Percentiles rank a stretch among this genome's conserved stretches.
Conservation (phyloP, 306 rosid genomes). For the Cercis canadensis region DNA sequence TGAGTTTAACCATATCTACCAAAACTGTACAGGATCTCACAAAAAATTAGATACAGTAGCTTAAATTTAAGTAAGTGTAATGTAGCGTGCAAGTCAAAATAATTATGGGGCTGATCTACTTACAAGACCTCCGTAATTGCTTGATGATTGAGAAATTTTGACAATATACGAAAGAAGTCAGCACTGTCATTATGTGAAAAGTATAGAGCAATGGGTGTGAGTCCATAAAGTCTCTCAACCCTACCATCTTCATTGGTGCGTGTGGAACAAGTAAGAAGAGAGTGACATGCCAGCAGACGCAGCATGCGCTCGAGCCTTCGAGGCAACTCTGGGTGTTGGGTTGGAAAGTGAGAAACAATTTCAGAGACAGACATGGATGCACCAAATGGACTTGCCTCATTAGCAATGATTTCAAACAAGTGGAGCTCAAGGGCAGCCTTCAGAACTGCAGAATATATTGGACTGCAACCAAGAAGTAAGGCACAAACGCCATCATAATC, state of each 20-base stretch:
- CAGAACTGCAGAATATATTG: conserved; percentile 11
- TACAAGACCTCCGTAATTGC: conserved; percentile 15
- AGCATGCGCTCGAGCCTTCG: conserved; percentile 37
- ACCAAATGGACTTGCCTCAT: conserved; percentile 1
- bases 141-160: neutral
- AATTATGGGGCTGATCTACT: neutral
- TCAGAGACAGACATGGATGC: conserved; percentile 27
- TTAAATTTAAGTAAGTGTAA: too few species aligned
- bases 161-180: neutral
- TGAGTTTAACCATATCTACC: too few species aligned
- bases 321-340: conserved; percentile 7
- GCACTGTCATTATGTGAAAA: conserved; percentile 1
- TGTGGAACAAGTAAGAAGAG: conserved; percentile 36
- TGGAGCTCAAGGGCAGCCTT: conserved; percentile 34
- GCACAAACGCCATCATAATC: conserved; percentile 33
- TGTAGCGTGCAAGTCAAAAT: too few species aligned
- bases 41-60: too few species aligned
- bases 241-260: conserved; percentile 3
- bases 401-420: conserved; percentile 33
- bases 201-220: conserved; percentile 33
- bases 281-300: conserved; percentile 29
- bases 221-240: conserved; percentile 22
- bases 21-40: too few species aligned
- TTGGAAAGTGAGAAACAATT: conserved; percentile 30
- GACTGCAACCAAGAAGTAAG: conserved; percentile 7